Percentiles rank a stretch among this genome's conserved stretches.
Evolutionary conservation across 805 yeast species (phyloP).

Genomic region (Wickerhamiella spandovensis): DNA sequence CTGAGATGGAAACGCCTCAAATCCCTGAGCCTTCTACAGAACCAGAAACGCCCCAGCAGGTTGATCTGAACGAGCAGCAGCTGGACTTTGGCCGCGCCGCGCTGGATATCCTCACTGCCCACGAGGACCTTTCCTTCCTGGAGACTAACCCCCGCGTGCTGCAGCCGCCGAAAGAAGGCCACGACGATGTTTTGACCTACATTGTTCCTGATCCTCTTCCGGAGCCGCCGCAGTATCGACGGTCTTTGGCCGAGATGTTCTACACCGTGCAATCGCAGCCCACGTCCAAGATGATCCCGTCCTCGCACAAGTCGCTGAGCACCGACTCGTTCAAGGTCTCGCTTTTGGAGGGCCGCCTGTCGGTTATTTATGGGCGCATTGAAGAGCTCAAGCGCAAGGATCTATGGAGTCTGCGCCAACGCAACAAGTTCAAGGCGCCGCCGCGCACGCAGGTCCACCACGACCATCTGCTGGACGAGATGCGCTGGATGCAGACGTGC

Average conservation of each 20-base stretch:
- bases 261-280: constrained; percentile 84
- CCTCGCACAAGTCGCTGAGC: constrained; percentile 74
- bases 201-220: constrained; percentile 25
- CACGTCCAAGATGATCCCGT: constrained; percentile 61
- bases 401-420: constrained; percentile 87
- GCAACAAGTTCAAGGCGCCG: constrained; percentile 59
- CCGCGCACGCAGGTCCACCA: constrained; percentile 42
- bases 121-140: not conserved
- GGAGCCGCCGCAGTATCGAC: constrained; percentile 22
- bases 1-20: not conserved
- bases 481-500: constrained; percentile 72
- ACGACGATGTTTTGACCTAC: constrained; percentile 10
- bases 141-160: not conserved
- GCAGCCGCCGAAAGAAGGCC: not conserved
- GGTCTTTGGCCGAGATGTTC: constrained; percentile 66
- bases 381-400: constrained; percentile 81
- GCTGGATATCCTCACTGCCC: not conserved
- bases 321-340: constrained; percentile 80
- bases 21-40: not conserved
- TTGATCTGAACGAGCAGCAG: not conserved
- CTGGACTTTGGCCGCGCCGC: not conserved
- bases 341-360: constrained; percentile 76
- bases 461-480: constrained; percentile 64
- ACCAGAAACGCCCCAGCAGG: not conserved
- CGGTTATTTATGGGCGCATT: constrained; percentile 78